These are phyloP conservation scores for Neurospora sublineolata DNA, from an alignment of 495 filamentous ascomycete species.

Conservation along the genomic window DNA sequence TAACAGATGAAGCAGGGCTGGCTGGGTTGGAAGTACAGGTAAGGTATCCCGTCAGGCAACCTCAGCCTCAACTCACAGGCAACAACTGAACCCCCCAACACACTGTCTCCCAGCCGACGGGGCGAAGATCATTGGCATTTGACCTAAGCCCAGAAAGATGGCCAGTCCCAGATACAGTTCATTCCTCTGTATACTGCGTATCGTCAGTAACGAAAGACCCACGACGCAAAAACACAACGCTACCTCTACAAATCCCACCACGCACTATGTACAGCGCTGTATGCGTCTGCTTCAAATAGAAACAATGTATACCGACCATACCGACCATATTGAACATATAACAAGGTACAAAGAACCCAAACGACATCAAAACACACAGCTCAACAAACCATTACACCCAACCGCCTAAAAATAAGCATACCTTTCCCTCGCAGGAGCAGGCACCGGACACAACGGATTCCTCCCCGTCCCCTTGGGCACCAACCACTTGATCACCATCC, in stretches of 20 bases:
- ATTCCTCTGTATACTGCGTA: too few species aligned
- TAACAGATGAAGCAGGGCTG: too few species aligned
- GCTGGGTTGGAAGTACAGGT: too few species aligned
- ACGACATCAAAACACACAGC: background rate
- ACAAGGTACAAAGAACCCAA: background rate
- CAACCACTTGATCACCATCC: background rate
- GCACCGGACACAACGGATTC: background rate
- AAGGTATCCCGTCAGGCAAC: too few species aligned
- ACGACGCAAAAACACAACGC: background rate
- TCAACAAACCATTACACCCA: background rate
- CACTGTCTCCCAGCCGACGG: too few species aligned
- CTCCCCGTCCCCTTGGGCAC: background rate
- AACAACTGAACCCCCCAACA: too few species aligned
- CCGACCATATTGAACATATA: background rate
- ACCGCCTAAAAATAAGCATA: background rate
- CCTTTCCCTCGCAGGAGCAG: background rate
- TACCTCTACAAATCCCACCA: background rate
- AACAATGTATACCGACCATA: background rate
- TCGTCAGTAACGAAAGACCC: background rate
- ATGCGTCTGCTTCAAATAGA: rapidly evolving
- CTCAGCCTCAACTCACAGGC: too few species aligned
- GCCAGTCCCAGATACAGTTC: too few species aligned
- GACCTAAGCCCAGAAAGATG: too few species aligned
- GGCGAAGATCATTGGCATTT: too few species aligned
- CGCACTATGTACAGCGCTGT: background rate